These are phyloP conservation scores for Thecamonas trahens DNA, from an alignment of 78 protist species.

Conservation along the genomic window DNA sequence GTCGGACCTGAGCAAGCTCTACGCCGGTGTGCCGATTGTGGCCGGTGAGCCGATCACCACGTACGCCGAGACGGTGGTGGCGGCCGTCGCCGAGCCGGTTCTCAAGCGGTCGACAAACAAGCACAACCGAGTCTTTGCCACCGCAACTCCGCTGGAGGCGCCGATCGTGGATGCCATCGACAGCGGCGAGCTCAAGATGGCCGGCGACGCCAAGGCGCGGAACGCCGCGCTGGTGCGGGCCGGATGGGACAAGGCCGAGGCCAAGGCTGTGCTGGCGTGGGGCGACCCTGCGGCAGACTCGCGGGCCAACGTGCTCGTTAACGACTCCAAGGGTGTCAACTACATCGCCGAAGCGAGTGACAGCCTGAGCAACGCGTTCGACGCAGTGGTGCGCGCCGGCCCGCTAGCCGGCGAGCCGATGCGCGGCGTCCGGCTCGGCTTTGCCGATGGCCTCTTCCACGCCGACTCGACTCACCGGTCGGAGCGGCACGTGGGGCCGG, in stretches of 20 bases:
- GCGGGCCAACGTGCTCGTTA: slow-evolving; percentile 60
- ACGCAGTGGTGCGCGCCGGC: slow-evolving; percentile 32
- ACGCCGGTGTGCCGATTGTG: background rate
- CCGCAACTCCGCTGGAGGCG: slow-evolving; percentile 40
- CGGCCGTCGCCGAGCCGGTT: background rate
- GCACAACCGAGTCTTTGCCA: slow-evolving; percentile 52
- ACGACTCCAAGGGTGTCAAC: slow-evolving; percentile 60
- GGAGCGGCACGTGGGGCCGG: slow-evolving; percentile 51
- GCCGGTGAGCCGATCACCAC: slow-evolving; percentile 15
- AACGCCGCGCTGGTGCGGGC: no score
- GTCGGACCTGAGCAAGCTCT: slow-evolving; percentile 25
- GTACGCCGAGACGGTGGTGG: slow-evolving; percentile 48
- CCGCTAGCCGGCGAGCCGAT: slow-evolving; percentile 47
- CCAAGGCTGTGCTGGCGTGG: slow-evolving; percentile 43
- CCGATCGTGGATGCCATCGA: slow-evolving; percentile 36
- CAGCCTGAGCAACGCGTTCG: slow-evolving; percentile 38
- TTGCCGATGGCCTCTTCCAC: slow-evolving; percentile 54
- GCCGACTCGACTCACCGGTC: slow-evolving; percentile 65
- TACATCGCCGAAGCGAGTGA: slow-evolving; percentile 52
- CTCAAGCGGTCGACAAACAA: slow-evolving; percentile 57
- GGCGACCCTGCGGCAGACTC: background rate
- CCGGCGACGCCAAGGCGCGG: slow-evolving; percentile 4
- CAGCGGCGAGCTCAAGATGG: background rate
- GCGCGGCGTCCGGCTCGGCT: slow-evolving; percentile 49
- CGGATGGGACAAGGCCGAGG: slow-evolving; percentile 29